A percentile compares a stretch with the other conserved stretches of the same genome.
phyloP scores from a whole-genome alignment of 495 filamentous ascomycete genomes.

The Aspergillus indologenus region DNA sequence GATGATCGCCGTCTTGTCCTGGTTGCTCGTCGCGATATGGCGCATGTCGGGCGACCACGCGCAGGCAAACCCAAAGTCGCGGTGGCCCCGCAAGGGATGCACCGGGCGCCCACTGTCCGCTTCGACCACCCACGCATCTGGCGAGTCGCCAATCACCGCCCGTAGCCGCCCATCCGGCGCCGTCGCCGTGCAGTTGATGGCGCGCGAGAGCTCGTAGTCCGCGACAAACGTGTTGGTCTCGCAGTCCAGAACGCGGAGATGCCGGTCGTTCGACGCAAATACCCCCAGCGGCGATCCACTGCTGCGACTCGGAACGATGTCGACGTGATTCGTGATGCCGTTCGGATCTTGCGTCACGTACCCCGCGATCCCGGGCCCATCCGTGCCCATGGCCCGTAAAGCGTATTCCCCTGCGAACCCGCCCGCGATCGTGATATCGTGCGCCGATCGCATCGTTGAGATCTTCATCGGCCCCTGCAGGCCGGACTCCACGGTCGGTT shows the following conservation, averaged over 20 bases:
- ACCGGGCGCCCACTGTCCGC: conserved; percentile 58
- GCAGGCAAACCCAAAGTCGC: conserved; percentile 83
- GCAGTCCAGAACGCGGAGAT: conserved; percentile 73
- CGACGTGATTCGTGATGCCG: conserved; percentile 85
- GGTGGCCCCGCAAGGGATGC: conserved; percentile 62
- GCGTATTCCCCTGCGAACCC: conserved; percentile 81
- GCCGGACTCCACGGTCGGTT: conserved; percentile 38
- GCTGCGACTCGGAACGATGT: conserved; percentile 60
- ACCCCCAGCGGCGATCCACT: conserved; percentile 62
- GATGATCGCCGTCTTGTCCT: conserved; percentile 80
- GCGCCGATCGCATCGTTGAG: conserved; percentile 66
- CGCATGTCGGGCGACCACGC: conserved; percentile 89
- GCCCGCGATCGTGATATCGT: conserved; percentile 72
- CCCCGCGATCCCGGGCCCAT: conserved; percentile 52
- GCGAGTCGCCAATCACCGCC: conserved; percentile 68
- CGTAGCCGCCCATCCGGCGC: conserved; percentile 78
- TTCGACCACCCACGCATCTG: conserved; percentile 57
- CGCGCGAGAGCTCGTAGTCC: conserved; percentile 57
- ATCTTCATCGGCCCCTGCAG: conserved; percentile 50
- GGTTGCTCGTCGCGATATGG: conserved; percentile 85
- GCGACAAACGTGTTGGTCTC: conserved; percentile 62
- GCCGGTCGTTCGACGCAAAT: conserved; percentile 80
- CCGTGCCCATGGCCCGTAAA: conserved; percentile 51
- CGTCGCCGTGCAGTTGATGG: conserved; percentile 82
- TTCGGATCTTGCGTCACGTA: conserved; percentile 63